Base-by-base conservation (phyloP, 2,329 filamentous ascomycete genomes). In the Aspergillus proliferans region DNA sequence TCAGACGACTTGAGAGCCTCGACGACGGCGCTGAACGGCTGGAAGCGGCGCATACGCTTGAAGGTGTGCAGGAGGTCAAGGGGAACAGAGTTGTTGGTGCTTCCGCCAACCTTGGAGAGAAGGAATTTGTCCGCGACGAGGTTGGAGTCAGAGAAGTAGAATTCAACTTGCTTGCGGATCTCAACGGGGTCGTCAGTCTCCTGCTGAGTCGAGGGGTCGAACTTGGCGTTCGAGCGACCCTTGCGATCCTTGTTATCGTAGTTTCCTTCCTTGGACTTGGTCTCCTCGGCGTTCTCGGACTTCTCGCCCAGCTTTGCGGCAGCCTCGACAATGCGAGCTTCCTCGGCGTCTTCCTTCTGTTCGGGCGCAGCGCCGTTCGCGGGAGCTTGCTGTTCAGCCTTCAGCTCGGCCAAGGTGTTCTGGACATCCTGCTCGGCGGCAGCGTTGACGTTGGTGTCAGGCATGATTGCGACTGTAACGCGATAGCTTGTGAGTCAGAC, bases 11-110 rank as follows among this genome's bases (percentile, higher is more conserved):
- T 87, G 46, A 97, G 81, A 33, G 93, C 92, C 47, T 83, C 83
- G 52, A 96, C 84, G 40, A 98, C 81, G 49, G 87, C 85, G 48
- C 81, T 83, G 75, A 90, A 91, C 39, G 89, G 88, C 73, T 93
- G 84, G 81, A 97, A 98, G 62, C 85, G 87, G 58, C 84, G 86
- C 94, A 98, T 98, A 69, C 94, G 90, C 75, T 91, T 92, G 80
- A 98, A 98, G 46, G 76, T 84, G 77, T 85, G 83, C 57, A 98
- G 83, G 53, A 84, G 80, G 63, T 84, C 84, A 58, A 98, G 77
- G 19, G 84, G 76, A 34, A 98, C 84, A 40, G 91, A 80, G 43
- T 63, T 60, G 69, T 87, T 86, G 77, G 96, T 79, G 56, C 81
- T 76, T 49, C 92, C 92, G 36, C 84, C 86, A 48, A 88, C 87